These are phyloP conservation scores for Tolypocladium tundrense DNA, from an alignment of 2,329 filamentous ascomycete genomes.

Conservation along the genomic window DNA sequence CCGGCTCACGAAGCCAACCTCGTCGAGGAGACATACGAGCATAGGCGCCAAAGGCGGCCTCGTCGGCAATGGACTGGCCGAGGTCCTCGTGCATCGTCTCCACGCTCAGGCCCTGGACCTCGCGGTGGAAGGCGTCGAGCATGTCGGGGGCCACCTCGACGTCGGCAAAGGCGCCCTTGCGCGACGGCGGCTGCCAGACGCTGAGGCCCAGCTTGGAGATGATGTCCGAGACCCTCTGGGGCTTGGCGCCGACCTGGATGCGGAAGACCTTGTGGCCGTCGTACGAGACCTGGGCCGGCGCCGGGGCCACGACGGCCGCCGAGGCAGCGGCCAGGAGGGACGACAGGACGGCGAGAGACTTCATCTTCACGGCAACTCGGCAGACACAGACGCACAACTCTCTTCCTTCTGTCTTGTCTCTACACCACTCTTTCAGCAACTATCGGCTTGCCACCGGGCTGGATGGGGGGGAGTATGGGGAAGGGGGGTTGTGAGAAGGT, in stretches of 20 bases:
- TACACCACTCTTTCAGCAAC: neutral
- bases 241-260: conserved; percentile 23
- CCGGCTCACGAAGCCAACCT: neutral
- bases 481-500: neutral
- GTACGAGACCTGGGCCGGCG: conserved; percentile 21
- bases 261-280: conserved; percentile 35
- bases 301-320: conserved; percentile 3
- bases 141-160: conserved; percentile 27
- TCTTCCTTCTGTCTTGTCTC: neutral
- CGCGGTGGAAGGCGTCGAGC: conserved; percentile 21
- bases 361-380: conserved; percentile 7
- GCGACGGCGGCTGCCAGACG: conserved; percentile 24
- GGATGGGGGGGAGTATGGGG: neutral
- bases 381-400: neutral
- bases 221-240: conserved; percentile 20
- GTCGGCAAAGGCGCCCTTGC: conserved; percentile 25
- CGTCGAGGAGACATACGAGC: conserved; percentile 12
- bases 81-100: conserved; percentile 28
- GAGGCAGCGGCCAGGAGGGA: conserved; percentile 8
- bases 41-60: conserved; percentile 19
- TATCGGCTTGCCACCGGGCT: neutral
- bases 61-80: conserved; percentile 24
- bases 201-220: conserved; percentile 22
- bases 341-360: conserved; percentile 5
- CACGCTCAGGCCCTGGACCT: conserved; percentile 18